These are phyloP conservation scores for Volvox africanus DNA, from an alignment of 139 green algal species.

Conservation along the genomic window DNA sequence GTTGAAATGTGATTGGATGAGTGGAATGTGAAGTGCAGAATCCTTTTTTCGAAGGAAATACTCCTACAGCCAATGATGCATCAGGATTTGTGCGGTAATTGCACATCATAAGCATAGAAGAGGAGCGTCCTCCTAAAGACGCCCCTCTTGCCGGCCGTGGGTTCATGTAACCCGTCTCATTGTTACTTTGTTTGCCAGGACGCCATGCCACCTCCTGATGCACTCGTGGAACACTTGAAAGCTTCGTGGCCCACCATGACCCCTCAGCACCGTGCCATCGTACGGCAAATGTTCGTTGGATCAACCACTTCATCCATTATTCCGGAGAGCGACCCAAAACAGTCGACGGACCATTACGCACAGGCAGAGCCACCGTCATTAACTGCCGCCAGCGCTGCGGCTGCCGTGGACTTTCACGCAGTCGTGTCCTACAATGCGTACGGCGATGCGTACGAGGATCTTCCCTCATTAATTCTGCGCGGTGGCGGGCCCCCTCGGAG, in stretches of 20 bases:
- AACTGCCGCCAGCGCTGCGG: neutral
- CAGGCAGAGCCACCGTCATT: neutral
- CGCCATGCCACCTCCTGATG: constrained; percentile 34
- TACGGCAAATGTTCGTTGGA: constrained; percentile 4
- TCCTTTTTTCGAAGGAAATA: too few relatives aligned
- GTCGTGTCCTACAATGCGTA: constrained; percentile 64
- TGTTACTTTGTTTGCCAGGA: neutral
- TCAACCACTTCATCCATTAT: neutral
- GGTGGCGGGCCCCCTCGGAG: neutral
- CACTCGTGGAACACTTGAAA: neutral
- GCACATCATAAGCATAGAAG: neutral
- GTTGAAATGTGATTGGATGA: too few relatives aligned
- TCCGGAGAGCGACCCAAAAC: neutral
- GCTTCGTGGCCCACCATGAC: neutral
- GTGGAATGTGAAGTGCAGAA: too few relatives aligned
- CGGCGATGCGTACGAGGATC: constrained; percentile 66
- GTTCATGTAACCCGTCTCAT: neutral
- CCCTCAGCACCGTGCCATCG: too few relatives aligned
- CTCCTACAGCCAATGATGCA: neutral
- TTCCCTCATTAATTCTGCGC: neutral
- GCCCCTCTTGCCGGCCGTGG: neutral
- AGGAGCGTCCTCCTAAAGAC: neutral
- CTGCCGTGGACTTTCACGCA: neutral
- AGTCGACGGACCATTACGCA: neutral
- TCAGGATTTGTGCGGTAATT: neutral